Percentiles rank a stretch among this genome's conserved stretches.
These are phyloP conservation scores for Trichoderma simmonsii DNA, from an alignment of 2,329 filamentous ascomycete species.

Conservation along the genomic window DNA sequence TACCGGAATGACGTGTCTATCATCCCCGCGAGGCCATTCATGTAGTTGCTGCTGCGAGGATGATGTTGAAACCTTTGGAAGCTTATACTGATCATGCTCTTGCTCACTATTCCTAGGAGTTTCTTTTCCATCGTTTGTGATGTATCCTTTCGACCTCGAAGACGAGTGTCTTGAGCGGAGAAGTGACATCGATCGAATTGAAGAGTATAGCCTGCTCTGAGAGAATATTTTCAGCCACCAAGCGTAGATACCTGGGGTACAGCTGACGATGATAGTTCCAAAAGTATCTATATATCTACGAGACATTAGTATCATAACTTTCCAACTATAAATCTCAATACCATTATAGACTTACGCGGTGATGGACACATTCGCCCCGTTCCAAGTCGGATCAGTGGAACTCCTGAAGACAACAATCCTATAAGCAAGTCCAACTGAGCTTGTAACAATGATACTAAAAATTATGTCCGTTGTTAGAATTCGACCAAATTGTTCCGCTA, in stretches of 20 bases:
- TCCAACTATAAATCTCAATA: too few species aligned
- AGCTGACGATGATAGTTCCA: slow-evolving; percentile 1
- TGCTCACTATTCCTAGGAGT: not conserved
- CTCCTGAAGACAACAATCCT: not conserved
- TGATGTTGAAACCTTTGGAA: not conserved
- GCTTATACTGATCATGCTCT: not conserved
- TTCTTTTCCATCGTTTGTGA: not conserved
- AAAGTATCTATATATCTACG: slow-evolving; percentile 1
- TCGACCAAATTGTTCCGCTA: not conserved
- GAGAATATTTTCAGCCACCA: slow-evolving; percentile 10
- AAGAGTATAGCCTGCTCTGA: not conserved
- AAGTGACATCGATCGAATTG: not conserved
- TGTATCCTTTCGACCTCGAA: not conserved
- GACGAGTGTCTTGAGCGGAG: not conserved
- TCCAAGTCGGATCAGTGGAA: not conserved
- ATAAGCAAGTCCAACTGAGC: not conserved
- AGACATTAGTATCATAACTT: too few species aligned
- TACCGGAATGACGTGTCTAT: not conserved
- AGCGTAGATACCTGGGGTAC: not conserved
- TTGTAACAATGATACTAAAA: not conserved
- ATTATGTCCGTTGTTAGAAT: not conserved
- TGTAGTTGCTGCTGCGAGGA: not conserved
- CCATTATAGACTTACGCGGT: not conserved
- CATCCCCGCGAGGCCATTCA: not conserved
- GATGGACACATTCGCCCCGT: not conserved